Percentiles rank a stretch among this genome's conserved stretches.
Conservation (phyloP, 2,329 filamentous ascomycete species). For the Trichothecium roseum region DNA sequence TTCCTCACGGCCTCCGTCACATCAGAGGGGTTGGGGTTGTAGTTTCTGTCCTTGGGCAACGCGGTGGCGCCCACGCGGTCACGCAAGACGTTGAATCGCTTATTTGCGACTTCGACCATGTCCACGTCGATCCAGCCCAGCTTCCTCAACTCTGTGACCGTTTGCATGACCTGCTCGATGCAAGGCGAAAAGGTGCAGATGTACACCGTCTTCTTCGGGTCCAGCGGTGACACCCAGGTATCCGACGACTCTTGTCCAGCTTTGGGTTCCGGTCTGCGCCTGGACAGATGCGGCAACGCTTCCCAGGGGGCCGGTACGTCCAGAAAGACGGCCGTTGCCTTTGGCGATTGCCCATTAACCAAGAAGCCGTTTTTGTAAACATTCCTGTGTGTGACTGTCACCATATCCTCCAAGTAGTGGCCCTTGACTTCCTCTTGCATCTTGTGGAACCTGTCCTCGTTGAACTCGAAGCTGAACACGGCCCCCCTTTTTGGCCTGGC, state of each 20-base stretch:
- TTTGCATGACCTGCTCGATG: conserved; percentile 89
- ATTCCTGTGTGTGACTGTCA: conserved; percentile 67
- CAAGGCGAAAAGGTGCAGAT: conserved; percentile 95
- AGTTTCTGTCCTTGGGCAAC: conserved; percentile 54
- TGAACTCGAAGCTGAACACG: conserved; percentile 77
- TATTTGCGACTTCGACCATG: conserved; percentile 83
- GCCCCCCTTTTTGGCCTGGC: conserved; percentile 44
- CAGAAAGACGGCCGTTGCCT: conserved; percentile 64
- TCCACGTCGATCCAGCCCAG: conserved; percentile 85
- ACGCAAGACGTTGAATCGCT: conserved; percentile 68
- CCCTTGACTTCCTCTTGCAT: conserved; percentile 59
- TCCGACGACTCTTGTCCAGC: conserved; percentile 11
- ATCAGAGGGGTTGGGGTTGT: conserved; percentile 58
- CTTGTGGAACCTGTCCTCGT: conserved; percentile 60
- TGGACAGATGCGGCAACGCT: conserved; percentile 64
- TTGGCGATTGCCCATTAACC: conserved; percentile 46
- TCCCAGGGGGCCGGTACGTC: conserved; percentile 76
- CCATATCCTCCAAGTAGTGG: conserved; percentile 55
- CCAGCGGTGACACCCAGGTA: conserved; percentile 50
- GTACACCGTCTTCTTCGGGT: conserved; percentile 60
- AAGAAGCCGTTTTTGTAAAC: conserved; percentile 69
- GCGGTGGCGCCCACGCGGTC: conserved; percentile 66
- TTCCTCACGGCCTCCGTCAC: conserved; percentile 71
- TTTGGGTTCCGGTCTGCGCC: conserved; percentile 28
- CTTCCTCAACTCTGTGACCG: conserved; percentile 68